Conservation (phyloP, 164 flowering plant species). For the Chimonanthus salicifolius region DNA sequence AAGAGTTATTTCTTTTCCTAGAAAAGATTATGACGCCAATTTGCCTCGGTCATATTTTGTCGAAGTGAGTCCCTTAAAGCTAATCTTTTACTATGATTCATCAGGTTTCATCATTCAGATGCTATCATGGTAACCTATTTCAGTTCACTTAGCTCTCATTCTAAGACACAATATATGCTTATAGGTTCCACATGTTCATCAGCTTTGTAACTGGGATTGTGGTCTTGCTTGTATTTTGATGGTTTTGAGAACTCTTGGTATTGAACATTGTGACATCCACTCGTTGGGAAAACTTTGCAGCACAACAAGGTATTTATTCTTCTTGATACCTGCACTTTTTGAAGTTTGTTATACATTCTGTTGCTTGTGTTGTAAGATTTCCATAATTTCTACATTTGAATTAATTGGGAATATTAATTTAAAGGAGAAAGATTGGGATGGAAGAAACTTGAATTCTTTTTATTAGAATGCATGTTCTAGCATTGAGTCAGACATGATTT, state of each 20-base stretch:
- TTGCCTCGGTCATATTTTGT: conserved; percentile 43
- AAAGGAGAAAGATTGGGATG: no score
- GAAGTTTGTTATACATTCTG: neutral
- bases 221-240: conserved; percentile 94
- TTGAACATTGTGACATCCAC: conserved; percentile 37
- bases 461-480: no score
- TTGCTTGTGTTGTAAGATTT: neutral
- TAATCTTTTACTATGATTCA: neutral
- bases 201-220: conserved; percentile 83
- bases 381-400: no score
- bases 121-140: neutral
- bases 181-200: conserved; percentile 87
- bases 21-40: conserved; percentile 9
- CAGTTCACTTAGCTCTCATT: neutral
- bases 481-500: no score
- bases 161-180: conserved; percentile 10
- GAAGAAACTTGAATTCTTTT: no score
- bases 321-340: neutral
- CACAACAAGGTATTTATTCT: conserved; percentile 58
- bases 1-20: conserved; percentile 10
- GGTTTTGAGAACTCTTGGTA: conserved; percentile 75
- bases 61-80: conserved; percentile 44
- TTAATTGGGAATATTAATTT: no score
- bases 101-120: neutral
- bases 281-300: conserved; percentile 55